Percentiles rank a stretch among this genome's conserved stretches.
These are phyloP conservation scores for Gomphus bonarii DNA, from an alignment of 1,284 basidiomycete genomes.

Conservation along the genomic window DNA sequence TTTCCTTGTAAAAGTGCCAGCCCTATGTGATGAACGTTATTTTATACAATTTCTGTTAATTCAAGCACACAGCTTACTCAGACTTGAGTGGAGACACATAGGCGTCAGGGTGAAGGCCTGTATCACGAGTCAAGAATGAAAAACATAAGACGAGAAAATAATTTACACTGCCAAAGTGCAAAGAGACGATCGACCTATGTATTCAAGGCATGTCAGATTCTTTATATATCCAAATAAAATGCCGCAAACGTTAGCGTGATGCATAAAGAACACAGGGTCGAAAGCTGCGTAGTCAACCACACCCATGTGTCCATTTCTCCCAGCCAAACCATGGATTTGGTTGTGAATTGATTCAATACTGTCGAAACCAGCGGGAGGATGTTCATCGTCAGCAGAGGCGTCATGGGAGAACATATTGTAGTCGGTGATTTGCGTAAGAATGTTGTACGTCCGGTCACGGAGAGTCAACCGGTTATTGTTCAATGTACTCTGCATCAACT, in stretches of 20 bases:
- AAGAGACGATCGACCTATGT: slow-evolving; percentile 36
- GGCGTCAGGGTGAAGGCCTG: slow-evolving; percentile 27
- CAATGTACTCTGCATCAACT: slow-evolving; percentile 16
- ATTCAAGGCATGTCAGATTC: neutral
- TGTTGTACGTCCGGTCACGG: slow-evolving; percentile 24
- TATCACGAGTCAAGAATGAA: neutral
- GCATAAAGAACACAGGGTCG: slow-evolving; percentile 40
- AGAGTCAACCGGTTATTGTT: slow-evolving; percentile 21
- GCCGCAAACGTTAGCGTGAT: slow-evolving; percentile 22
- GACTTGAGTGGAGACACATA: slow-evolving; percentile 22
- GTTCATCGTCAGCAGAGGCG: slow-evolving; percentile 17
- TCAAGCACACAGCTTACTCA: neutral
- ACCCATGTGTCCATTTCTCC: slow-evolving; percentile 36
- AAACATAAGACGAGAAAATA: neutral
- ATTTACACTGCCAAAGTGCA: slow-evolving; percentile 27
- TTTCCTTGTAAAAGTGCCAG: slow-evolving; percentile 1
- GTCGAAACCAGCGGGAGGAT: slow-evolving; percentile 29
- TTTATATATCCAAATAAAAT: neutral
- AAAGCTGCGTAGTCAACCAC: slow-evolving; percentile 27
- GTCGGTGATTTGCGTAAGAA: slow-evolving; percentile 27
- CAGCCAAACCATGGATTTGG: slow-evolving; percentile 30
- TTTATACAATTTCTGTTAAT: neutral
- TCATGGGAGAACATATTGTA: slow-evolving; percentile 40
- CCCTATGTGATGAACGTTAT: neutral
- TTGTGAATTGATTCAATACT: slow-evolving; percentile 44